Percentiles rank a stretch among this genome's conserved stretches.
Conservation (phyloP, 768 basidiomycete species). For the Tephrocybe sp. region DNA sequence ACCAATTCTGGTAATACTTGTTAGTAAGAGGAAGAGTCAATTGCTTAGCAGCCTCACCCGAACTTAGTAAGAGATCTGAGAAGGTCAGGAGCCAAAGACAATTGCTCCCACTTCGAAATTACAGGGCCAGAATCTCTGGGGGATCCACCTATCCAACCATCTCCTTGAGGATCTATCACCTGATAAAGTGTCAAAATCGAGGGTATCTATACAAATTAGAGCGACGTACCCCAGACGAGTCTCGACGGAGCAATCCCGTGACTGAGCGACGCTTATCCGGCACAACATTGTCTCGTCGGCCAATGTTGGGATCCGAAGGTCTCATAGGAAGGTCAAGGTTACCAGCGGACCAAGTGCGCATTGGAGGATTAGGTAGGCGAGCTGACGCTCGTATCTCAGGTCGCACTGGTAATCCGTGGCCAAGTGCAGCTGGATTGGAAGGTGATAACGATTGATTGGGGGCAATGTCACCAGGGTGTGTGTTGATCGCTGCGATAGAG, state of each 20-base stretch:
- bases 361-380: constrained; percentile 68
- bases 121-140: constrained; percentile 76
- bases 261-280: constrained; percentile 80
- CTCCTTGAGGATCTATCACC: constrained; percentile 57
- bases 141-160: constrained; percentile 51
- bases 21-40: constrained; percentile 1
- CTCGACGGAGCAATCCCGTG: constrained; percentile 65
- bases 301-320: constrained; percentile 42
- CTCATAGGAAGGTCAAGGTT: constrained; percentile 73
- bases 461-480: constrained; percentile 47
- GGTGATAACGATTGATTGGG: constrained; percentile 47
- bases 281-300: constrained; percentile 41
- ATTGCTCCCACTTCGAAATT: constrained; percentile 95
- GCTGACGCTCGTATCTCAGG: constrained; percentile 60
- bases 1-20: constrained; percentile 62
- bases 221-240: constrained; percentile 67
- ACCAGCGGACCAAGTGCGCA: constrained; percentile 85
- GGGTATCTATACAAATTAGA: not conserved
- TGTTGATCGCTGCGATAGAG: constrained; percentile 38
- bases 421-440: constrained; percentile 42
- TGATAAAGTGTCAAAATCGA: constrained; percentile 23
- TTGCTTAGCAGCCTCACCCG: constrained; percentile 58
- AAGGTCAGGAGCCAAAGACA: constrained; percentile 82
- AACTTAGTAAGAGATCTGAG: constrained; percentile 89
- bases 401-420: constrained; percentile 64